Percentiles rank a stretch among this genome's conserved stretches.
Evolutionary conservation across 805 yeast genomes (phyloP).

Genomic region (Grigorovia transvaalensis): DNA sequence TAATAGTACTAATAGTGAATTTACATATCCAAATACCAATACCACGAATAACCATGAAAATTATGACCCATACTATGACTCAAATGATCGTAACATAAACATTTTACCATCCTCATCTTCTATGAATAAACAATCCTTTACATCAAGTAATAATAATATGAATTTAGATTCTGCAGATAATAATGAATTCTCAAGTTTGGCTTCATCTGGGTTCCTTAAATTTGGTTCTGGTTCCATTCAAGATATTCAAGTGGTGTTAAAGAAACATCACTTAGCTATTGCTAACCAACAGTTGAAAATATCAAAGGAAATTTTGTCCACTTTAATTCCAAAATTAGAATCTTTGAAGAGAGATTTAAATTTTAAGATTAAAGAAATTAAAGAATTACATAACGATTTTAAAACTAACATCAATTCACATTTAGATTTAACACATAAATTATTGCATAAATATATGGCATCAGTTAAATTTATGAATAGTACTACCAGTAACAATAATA

Average conservation of each 20-base stretch:
- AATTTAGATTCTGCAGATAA: background rate
- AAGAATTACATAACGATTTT: constrained; percentile 53
- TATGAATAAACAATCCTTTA: too few relatives aligned
- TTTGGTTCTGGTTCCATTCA: constrained; percentile 68
- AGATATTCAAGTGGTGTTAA: constrained; percentile 60
- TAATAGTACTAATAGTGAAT: too few relatives aligned
- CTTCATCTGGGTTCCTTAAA: constrained; percentile 48
- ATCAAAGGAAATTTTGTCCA: constrained; percentile 43
- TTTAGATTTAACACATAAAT: constrained; percentile 51
- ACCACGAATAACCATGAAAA: background rate
- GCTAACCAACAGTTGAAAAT: constrained; percentile 45
- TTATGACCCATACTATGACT: background rate
- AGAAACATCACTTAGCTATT: constrained; percentile 52
- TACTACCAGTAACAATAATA: background rate
- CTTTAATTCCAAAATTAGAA: constrained; percentile 49
- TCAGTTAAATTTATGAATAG: constrained; percentile 33
- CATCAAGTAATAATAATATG: background rate
- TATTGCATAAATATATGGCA: constrained; percentile 38
- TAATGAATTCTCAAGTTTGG: constrained; percentile 4
- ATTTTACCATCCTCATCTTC: too few relatives aligned
- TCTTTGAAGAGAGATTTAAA: constrained; percentile 57
- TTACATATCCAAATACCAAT: background rate
- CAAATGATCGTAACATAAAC: too few relatives aligned
- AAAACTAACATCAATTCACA: constrained; percentile 50
- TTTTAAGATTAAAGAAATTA: constrained; percentile 72